phyloP scores from a whole-genome alignment of 208 protist species.

The Trypanosoma vivax region DNA sequence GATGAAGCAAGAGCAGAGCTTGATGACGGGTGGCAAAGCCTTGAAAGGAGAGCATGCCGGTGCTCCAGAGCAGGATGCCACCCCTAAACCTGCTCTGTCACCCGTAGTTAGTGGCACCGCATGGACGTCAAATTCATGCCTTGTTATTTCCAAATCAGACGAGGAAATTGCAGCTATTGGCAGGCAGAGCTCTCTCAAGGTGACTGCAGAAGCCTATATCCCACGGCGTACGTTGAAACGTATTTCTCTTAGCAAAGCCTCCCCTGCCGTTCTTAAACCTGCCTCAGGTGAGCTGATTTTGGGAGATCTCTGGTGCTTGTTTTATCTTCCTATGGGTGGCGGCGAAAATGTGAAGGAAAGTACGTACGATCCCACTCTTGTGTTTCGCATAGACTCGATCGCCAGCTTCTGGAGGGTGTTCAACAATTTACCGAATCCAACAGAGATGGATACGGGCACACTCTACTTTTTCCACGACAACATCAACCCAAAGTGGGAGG shows the following conservation, averaged over 20 bases:
- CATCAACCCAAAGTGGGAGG: conserved; percentile 95
- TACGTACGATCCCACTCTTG: conserved; percentile 73
- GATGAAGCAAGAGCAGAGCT: conserved; percentile 13
- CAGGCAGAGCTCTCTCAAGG: conserved; percentile 44
- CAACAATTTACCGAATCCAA: conserved; percentile 90
- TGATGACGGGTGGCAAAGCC: no score
- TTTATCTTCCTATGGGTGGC: conserved; percentile 45
- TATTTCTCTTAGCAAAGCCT: conserved; percentile 45
- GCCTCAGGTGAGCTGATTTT: conserved; percentile 57
- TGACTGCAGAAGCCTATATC: conserved; percentile 44
- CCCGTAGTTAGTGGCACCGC: conserved; percentile 5
- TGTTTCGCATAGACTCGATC: conserved; percentile 77
- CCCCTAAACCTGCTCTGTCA: conserved; percentile 2
- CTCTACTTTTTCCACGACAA: conserved; percentile 94
- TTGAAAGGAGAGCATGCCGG: conserved; percentile 13
- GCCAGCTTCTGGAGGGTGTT: conserved; percentile 87
- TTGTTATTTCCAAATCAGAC: conserved; percentile 35
- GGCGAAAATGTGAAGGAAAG: conserved; percentile 66
- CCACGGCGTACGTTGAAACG: conserved; percentile 63
- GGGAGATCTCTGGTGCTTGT: conserved; percentile 74
- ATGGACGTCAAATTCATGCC: conserved; percentile 18
- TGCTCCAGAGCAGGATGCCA: conserved; percentile 6
- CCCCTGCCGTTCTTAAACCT: conserved; percentile 46
- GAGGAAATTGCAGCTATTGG: conserved; percentile 57
- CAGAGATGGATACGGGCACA: conserved; percentile 67